These are phyloP conservation scores for Triticum aestivum DNA, from an alignment of 176 grass and related monocot species.

Conservation along the genomic window IWGSC_CS_RefSeq_v2.1 NC_057802.1:153098590-153099089, in stretches of 20 bases:
- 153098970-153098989: neutral
- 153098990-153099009: neutral
- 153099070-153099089: neutral
- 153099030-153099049: neutral
- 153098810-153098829: constrained; percentile 52
- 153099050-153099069: neutral
- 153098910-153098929: neutral
- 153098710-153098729: neutral
- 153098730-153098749: constrained; percentile 51
- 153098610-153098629: constrained; percentile 64
- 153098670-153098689: neutral
- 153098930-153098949: neutral
- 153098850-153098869: neutral
- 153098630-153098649: constrained; percentile 68
- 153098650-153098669: constrained; percentile 49
- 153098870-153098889: neutral
- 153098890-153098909: neutral
- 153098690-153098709: constrained; percentile 6
- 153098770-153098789: constrained; percentile 78
- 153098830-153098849: constrained; percentile 18
- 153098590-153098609: neutral
- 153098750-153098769: constrained; percentile 89
- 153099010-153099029: neutral
- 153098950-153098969: neutral
- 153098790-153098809: constrained; percentile 89